Base-by-base conservation (phyloP, 805 yeast genomes). In the Yamadazyma endophytica region DNA sequence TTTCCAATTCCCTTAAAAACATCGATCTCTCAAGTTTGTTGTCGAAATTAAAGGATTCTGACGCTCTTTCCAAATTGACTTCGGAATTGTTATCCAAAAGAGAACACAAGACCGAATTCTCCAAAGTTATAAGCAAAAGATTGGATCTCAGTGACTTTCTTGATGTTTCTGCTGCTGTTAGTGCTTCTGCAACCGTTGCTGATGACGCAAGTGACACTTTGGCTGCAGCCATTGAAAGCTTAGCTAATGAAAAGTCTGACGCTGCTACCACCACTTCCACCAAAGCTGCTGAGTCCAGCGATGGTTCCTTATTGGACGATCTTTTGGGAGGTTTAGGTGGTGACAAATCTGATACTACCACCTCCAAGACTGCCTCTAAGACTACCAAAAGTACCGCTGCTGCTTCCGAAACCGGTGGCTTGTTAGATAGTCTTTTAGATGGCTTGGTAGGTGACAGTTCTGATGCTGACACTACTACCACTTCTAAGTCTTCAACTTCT, bases 21-120 rank as follows among this genome's bases (percentile, higher is more conserved):
- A 43, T 46, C 32, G 42, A 54, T 33, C 52, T 50, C 37, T 17
- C 37, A 4, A 30, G 41, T 5, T 28, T 58, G 25, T 54, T 43
- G 37, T 37, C 36, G 13, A 37, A 49, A 11, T 42, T 58, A 27
- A 55, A 54, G 34, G 45, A 46, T 26, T 54, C 61, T 21, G 61
- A 56, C 14, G 31, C 50, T 25, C 34, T 39, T 30, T 20, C 36
- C 4, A 30, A 33, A 21, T 33, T 41, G 21, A 30, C 36, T 13
- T 17, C 32, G 12, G 18, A 28, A 9, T 35, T 41, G 11, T 35
- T 41, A 28, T 34, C 21, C 20, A 26, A 40, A 4, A 37, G 40
- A 37, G 38, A 29, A 15, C 44, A 49, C 13, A 26, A 39, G 16
- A 31, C 29, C 5, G 44, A 41, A 24, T 44, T 46, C 24, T 14